Evolutionary conservation across 2,329 filamentous ascomycete genomes (phyloP).

Genomic region (Raffaelea arxii): DNA sequence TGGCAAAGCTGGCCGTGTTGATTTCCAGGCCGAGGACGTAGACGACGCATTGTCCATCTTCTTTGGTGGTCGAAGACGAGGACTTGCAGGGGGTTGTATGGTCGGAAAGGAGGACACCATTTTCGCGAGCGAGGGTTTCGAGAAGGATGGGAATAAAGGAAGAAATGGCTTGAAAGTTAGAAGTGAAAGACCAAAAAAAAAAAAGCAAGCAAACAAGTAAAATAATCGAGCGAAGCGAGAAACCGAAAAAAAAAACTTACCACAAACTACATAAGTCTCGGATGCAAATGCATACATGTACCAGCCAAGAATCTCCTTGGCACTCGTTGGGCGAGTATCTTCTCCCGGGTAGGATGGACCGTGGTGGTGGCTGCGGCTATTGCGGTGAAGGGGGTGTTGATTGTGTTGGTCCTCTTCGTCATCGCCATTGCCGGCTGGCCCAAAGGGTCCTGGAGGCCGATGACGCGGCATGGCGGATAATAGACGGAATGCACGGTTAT

Average conservation of each 20-base stretch:
- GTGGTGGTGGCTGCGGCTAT: too few relatives aligned
- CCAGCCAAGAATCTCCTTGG: constrained; percentile 84
- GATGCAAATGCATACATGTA: constrained; percentile 95
- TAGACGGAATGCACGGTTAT: neutral
- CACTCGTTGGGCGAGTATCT: constrained; percentile 79
- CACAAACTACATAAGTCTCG: constrained; percentile 93
- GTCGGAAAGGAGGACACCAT: constrained; percentile 77
- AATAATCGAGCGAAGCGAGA: neutral
- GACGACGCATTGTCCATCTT: constrained; percentile 67
- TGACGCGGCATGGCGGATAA: too few relatives aligned
- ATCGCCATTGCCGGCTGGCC: constrained; percentile 27
- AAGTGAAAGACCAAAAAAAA: too few relatives aligned
- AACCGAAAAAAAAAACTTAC: constrained; percentile 35
- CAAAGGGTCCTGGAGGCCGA: constrained; percentile 22
- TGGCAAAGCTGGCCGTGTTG: constrained; percentile 90
- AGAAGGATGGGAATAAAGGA: constrained; percentile 95
- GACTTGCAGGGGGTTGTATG: constrained; percentile 60
- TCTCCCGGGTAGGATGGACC: constrained; percentile 82
- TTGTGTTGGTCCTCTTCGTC: constrained; percentile 19
- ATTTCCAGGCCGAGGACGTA: constrained; percentile 74
- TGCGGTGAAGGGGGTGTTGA: constrained; percentile 19
- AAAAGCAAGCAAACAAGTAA: neutral
- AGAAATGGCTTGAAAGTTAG: constrained; percentile 28
- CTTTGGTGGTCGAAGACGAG: constrained; percentile 19
- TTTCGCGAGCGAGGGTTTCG: constrained; percentile 86